Base-by-base conservation (phyloP, 306 rosid species). In the Senna tora region DNA sequence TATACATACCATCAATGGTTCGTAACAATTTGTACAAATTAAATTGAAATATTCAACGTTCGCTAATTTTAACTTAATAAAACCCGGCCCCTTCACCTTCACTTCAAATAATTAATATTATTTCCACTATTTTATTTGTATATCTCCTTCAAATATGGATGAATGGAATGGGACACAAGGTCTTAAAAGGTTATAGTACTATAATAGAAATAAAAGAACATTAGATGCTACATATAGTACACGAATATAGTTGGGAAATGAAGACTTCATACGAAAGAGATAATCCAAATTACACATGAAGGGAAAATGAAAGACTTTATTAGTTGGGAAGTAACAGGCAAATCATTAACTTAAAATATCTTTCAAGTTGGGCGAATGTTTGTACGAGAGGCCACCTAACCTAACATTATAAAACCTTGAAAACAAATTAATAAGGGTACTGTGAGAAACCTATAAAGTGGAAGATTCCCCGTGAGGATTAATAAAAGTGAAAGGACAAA, bases 381-480 rank as follows among this genome's bases (percentile, higher is more conserved):
- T 30, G 77, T 46, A 57, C 57, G 72, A 49, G 65, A 81, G 78
- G 72, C 5, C 13, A 51, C 56, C 75, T 60, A 81, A 51, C 56
- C 75, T 60, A 81, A 51, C 79, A 63, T 61, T 21, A 52, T 43
- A 62, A 74, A 65, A 6, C 22, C 50, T 66, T 54, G 67, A 58
- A 65, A 77, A 61, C 49, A 72, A 75, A 72, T 36, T 25, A 25
- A 25, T n/a, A n/a, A 22, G 63, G 65, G 63, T n/a, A n/a, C n/a
- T n/a, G 47, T 42, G 55, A 50, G n/a, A 16, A 70, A 63, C 20
- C 65, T 36, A 30, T 47, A 80, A 86, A 80, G 87, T 68, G 17
- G 38, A 78, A 75, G 84, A 83, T 86, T 81, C 90, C 90, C 85
- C 71, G 34, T 54, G 83, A 73, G 71, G 51, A 66, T 55, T 73